phyloP scores from a whole-genome alignment of 2,329 filamentous ascomycete species.

The Aspergillus uvarum region DNA sequence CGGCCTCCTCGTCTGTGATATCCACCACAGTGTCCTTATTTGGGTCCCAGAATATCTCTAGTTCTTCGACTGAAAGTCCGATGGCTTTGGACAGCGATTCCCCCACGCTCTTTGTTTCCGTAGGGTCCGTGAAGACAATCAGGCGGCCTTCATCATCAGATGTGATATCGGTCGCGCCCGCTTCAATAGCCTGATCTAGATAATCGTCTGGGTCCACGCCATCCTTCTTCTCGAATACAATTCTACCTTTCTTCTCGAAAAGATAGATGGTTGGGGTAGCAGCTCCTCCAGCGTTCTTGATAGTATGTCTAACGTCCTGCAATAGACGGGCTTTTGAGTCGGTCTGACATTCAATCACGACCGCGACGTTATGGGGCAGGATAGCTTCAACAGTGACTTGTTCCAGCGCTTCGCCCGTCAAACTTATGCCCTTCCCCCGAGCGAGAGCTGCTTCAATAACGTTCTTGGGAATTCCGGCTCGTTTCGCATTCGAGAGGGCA shows the following conservation, averaged over 20 bases:
- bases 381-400: slow-evolving; percentile 76
- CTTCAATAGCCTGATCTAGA: slow-evolving; percentile 79
- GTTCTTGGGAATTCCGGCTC: slow-evolving; percentile 78
- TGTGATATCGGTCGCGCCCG: slow-evolving; percentile 62
- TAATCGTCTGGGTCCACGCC: slow-evolving; percentile 65
- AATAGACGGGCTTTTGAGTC: slow-evolving; percentile 75
- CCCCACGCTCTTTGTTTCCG: slow-evolving; percentile 62
- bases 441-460: slow-evolving; percentile 83
- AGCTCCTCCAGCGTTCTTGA: slow-evolving; percentile 71
- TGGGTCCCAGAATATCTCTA: slow-evolving; percentile 81
- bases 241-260: slow-evolving; percentile 76
- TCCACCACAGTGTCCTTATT: slow-evolving; percentile 74
- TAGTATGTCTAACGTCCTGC: slow-evolving; percentile 67
- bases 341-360: slow-evolving; percentile 82
- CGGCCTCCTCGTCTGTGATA: slow-evolving; percentile 58
- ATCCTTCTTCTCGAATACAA: slow-evolving; percentile 65
- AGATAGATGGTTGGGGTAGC: slow-evolving; percentile 76
- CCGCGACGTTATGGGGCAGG: slow-evolving; percentile 68
- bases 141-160: slow-evolving; percentile 68
- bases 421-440: slow-evolving; percentile 80
- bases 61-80: slow-evolving; percentile 66
- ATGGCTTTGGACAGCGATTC: slow-evolving; percentile 63
- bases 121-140: slow-evolving; percentile 68
- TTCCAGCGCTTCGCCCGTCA: slow-evolving; percentile 74
- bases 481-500: slow-evolving; percentile 75